phyloP scores from a whole-genome alignment of 352 stramenopile genomes.

The Globisporangium yorkense region DNA sequence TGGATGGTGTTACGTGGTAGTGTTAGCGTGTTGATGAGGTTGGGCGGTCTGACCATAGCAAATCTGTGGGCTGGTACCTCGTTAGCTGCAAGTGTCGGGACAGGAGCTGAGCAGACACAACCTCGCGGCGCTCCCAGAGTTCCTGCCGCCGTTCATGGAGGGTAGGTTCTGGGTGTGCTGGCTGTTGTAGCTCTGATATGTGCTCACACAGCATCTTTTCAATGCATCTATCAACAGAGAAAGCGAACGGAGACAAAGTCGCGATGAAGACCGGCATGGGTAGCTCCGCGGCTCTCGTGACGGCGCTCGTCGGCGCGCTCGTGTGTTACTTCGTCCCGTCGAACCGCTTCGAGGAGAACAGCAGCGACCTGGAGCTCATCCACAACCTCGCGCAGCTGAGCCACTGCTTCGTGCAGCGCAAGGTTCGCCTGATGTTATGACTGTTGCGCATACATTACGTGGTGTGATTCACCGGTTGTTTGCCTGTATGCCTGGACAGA shows the following conservation, averaged over 20 bases:
- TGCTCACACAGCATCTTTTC: background rate
- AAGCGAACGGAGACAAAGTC: slow-evolving; percentile 28
- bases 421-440: slow-evolving; percentile 36
- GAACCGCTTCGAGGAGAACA: slow-evolving; percentile 13
- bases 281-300: slow-evolving; percentile 93
- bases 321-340: slow-evolving; percentile 77
- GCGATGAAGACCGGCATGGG: slow-evolving; percentile 96
- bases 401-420: slow-evolving; percentile 95
- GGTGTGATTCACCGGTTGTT: background rate
- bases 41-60: background rate
- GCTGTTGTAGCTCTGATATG: background rate
- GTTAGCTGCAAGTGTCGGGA: slow-evolving; percentile 61
- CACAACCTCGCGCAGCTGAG: slow-evolving; percentile 95
- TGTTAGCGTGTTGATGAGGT: background rate
- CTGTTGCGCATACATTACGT: no score
- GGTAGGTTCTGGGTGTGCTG: background rate
- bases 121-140: slow-evolving; percentile 72
- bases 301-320: slow-evolving; percentile 90
- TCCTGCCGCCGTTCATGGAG: slow-evolving; percentile 69
- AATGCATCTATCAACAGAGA: slow-evolving; percentile 15
- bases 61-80: background rate
- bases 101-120: slow-evolving; percentile 53
- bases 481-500: slow-evolving; percentile 22
- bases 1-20: background rate
- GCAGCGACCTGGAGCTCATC: slow-evolving; percentile 49